Conservation (phyloP, 176 grass and related monocot species). For the Cenchrus fungigraminus region DNA sequence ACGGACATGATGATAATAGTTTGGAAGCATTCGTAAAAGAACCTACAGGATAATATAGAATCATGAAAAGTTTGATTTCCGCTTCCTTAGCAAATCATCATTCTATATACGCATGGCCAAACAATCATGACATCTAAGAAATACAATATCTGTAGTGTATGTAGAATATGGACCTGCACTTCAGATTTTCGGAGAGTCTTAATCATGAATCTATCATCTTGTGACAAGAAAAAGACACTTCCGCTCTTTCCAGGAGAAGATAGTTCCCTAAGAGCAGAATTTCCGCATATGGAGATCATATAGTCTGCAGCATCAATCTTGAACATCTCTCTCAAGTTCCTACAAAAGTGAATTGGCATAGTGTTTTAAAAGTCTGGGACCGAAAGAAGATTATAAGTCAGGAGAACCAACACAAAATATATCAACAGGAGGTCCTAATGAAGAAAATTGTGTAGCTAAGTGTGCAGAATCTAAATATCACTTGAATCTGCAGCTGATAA, state of each 20-base stretch:
- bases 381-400: constrained; percentile 14
- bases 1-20: constrained; percentile 90
- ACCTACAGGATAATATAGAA: constrained; percentile 64
- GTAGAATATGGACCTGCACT: constrained; percentile 77
- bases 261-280: constrained; percentile 85
- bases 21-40: constrained; percentile 94
- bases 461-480: constrained; percentile 16
- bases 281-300: constrained; percentile 98
- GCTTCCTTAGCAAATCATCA: background rate
- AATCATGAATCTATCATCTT: constrained; percentile 99
- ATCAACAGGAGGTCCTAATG: background rate
- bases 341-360: constrained; percentile 47
- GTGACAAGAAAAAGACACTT: constrained; percentile 98
- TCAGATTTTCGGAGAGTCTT: constrained; percentile 99
- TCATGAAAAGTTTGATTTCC: background rate
- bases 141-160: background rate
- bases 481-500: constrained; percentile 20
- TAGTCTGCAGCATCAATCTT: constrained; percentile 99
- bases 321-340: constrained; percentile 98
- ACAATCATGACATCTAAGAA: background rate
- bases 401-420: background rate
- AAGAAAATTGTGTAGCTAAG: background rate
- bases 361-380: constrained; percentile 9
- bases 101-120: background rate
- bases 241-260: constrained; percentile 99